Evolutionary conservation across 495 filamentous ascomycete genomes (phyloP), one percentile per base, ranked within the genome.

Genomic region (Trichocladium uniseriatum): DNA sequence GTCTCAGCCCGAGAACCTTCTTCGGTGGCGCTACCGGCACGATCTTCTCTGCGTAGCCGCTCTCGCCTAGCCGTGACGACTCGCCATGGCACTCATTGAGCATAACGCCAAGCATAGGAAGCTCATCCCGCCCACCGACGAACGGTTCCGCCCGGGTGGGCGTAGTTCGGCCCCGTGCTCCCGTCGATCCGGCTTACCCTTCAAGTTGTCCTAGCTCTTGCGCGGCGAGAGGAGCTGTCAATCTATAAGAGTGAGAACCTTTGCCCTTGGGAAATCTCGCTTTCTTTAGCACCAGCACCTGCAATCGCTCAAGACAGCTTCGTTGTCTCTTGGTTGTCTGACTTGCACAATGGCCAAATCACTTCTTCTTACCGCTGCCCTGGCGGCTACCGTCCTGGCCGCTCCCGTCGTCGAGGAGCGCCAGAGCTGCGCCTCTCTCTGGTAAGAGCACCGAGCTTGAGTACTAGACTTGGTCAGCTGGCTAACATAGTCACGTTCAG

Each of bases 361-460:
- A 47, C 37, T 66, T 35, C 43, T 66, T 36, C 52, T 66, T 43
- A 46, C 56, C 16, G 63, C 58, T 49, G 58, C 63, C 21, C 45
- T 66, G 37, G 63, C 66, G 54, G 59, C 65, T 34, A 47, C 59
- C 20, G 57, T 60, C 49, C 56, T 72, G 16, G 69, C 68, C 18
- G 67, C 61, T 36, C 69, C 69, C 31, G 46, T 70, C 14, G 37
- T 72, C 14, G 63, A 72, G 57, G 66, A 69, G 43, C 69, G 69
- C 46, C 64, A 68, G 54, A 58, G 49, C 51, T 69, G 68, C 45
- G 62, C 51, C 29, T 14, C 47, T 18, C 10, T 45, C 39, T 71
- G 64, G 68, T 69, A 67, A 22, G 53, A 36, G n/a, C 18, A 37
- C 7, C 24, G 24, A 13, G n/a, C 0, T 9, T 29, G 5, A 29